These are phyloP conservation scores for Panaeolus papilionaceus DNA, from an alignment of 768 basidiomycete genomes.

Conservation along the genomic window DNA sequence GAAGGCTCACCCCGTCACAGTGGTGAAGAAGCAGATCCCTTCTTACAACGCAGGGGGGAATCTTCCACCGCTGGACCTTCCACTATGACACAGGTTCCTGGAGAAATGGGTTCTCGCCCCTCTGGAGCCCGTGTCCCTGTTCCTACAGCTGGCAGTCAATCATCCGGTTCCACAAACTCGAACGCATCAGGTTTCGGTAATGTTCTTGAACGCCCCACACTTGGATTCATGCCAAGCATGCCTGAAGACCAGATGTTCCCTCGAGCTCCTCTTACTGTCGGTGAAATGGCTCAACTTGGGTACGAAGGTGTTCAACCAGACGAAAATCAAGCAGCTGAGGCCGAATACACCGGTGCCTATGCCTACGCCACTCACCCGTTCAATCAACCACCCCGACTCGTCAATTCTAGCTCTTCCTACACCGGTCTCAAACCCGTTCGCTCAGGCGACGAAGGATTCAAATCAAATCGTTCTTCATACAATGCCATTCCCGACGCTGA, in stretches of 20 bases:
- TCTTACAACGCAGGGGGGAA: slow-evolving; percentile 50
- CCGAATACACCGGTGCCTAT: slow-evolving; percentile 35
- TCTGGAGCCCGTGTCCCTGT: slow-evolving; percentile 45
- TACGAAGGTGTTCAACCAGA: slow-evolving; percentile 41
- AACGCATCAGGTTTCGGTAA: slow-evolving; percentile 52
- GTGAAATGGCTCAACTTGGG: slow-evolving; percentile 43
- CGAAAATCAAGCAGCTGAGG: slow-evolving; percentile 27
- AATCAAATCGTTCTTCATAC: slow-evolving; percentile 39
- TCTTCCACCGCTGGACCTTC: slow-evolving; percentile 20
- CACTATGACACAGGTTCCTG: slow-evolving; percentile 27
- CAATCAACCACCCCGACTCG: slow-evolving; percentile 40
- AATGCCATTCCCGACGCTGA: slow-evolving; percentile 37
- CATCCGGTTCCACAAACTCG: slow-evolving; percentile 47
- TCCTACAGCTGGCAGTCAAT: slow-evolving; percentile 44
- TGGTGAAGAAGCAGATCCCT: slow-evolving; percentile 73
- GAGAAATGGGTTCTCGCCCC: slow-evolving; percentile 32
- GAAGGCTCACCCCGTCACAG: slow-evolving; percentile 74
- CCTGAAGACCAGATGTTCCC: slow-evolving; percentile 39
- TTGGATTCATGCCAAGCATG: slow-evolving; percentile 40
- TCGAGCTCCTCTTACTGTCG: slow-evolving; percentile 39
- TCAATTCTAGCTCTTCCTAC: slow-evolving; percentile 36
- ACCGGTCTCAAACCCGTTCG: slow-evolving; percentile 7
- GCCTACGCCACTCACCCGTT: slow-evolving; percentile 39
- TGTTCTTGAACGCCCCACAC: slow-evolving; percentile 48
- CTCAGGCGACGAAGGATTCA: slow-evolving; percentile 2